Evolutionary conservation across 2,329 filamentous ascomycete genomes (phyloP).

Genomic region (Stagonosporopsis rhizophila): DNA sequence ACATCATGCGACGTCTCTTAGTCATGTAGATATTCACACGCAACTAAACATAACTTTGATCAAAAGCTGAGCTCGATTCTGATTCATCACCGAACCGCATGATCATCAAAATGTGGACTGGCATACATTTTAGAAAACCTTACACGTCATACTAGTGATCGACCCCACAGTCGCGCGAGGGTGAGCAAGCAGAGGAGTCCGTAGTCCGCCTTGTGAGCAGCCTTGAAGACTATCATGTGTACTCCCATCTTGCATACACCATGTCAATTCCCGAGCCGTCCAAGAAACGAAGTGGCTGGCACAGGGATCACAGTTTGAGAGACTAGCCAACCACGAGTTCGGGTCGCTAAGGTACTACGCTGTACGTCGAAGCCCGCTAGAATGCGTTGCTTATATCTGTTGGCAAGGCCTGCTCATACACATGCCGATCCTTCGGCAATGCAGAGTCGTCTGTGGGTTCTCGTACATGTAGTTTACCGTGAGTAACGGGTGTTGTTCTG

Average conservation of each 20-base stretch:
- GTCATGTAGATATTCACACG: not conserved
- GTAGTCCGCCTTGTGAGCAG: slow-evolving; percentile 13
- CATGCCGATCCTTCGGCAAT: slow-evolving; percentile 5
- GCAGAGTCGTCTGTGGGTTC: not conserved
- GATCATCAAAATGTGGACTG: too few relatives aligned
- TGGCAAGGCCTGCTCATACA: not conserved
- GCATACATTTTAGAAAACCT: not conserved
- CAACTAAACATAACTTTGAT: not conserved
- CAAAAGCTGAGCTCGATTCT: not conserved
- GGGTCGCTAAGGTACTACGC: slow-evolving; percentile 2
- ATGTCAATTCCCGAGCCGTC: not conserved
- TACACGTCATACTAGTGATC: too few relatives aligned
- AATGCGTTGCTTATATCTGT: slow-evolving; percentile 6
- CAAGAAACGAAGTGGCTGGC: not conserved
- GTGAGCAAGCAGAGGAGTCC: not conserved
- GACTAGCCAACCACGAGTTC: not conserved
- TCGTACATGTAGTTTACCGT: not conserved
- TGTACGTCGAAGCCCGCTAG: slow-evolving; percentile 2
- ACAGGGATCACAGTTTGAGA: slow-evolving; percentile 1
- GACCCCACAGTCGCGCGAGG: not conserved
- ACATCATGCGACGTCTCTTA: not conserved
- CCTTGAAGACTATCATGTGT: not conserved
- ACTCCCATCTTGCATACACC: not conserved
- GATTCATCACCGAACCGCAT: not conserved
- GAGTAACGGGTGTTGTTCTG: not conserved